Conservation (phyloP, 2,329 filamentous ascomycete species). For the Cladobotryum mycophilum region DNA sequence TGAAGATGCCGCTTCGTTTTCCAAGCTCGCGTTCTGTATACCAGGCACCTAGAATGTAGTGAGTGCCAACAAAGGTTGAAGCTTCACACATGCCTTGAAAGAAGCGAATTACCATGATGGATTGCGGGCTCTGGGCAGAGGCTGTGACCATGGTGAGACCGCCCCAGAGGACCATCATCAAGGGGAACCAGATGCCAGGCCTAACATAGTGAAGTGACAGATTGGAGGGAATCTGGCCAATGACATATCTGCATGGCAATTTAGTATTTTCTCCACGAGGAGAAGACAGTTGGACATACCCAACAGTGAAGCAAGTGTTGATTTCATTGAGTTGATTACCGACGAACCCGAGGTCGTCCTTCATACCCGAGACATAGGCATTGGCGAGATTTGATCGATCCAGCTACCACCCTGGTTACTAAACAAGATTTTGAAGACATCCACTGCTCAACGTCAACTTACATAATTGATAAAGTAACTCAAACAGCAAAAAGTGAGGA, state of each 20-base stretch:
- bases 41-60: constrained; percentile 46
- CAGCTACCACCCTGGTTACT: constrained; percentile 19
- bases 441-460: constrained; percentile 16
- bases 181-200: constrained; percentile 57
- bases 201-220: constrained; percentile 56
- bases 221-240: constrained; percentile 57
- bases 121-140: constrained; percentile 30
- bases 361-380: constrained; percentile 40
- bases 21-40: constrained; percentile 55
- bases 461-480: constrained; percentile 51
- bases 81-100: constrained; percentile 34
- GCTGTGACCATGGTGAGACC: constrained; percentile 52
- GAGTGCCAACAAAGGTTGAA: constrained; percentile 34
- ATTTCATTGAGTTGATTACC: constrained; percentile 37
- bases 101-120: constrained; percentile 34
- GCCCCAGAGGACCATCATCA: constrained; percentile 60
- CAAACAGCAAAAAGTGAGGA: constrained; percentile 57
- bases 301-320: constrained; percentile 31
- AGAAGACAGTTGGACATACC: constrained; percentile 20
- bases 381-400: constrained; percentile 34
- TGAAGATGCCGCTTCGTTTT: constrained; percentile 59
- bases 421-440: neutral
- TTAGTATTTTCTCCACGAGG: too few species aligned
- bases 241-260: constrained; percentile 27
- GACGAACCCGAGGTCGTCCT: constrained; percentile 40